Evolutionary conservation across 148 eudicot species (phyloP), one percentile per base, ranked within the genome.

Genomic region (Persicaria tinctoria): DNA sequence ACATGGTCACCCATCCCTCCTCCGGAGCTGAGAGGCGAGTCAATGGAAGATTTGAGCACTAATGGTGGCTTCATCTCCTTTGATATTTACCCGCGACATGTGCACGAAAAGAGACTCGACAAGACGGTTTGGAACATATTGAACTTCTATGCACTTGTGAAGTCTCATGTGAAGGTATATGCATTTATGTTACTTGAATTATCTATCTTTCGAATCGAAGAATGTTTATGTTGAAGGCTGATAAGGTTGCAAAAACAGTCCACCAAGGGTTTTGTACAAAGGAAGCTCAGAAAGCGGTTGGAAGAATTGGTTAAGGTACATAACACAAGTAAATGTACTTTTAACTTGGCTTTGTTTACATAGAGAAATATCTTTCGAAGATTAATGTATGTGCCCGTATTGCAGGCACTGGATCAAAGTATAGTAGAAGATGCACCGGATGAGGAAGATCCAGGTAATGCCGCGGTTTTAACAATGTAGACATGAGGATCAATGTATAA

Each of bases 51-150:
- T 46, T 82, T 90, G 77, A 80, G 88, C 46, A 93, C 93, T 80
- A 95, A 95, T 86, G 93, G 96, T 72, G 99, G 99, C 80, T 95
- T 89, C 86, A 92, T 95, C 76, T 81, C 90, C 47, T 92, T 95
- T 82, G 97, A 97, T 95, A 80, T 76, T 63, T 72, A 62, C 51
- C 91, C 99, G 55, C 94, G 99, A 57, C 97, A 95, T 74, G 96
- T 95, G 47, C 94, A 95, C 62, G 87, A 89, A 82, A 95, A 82
- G 82, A 95, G 88, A 80, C 88, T 95, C 17, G 99, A 95, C 81
- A 85, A 80, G 83, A 90, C 97, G 69, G 94, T 92, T 55, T 95
- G 97, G 99, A 90, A 83, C 83, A 76, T 95, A 80, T 90, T 90
- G 41, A 95, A 93, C 6, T 95, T 95, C 79, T 88, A 87, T 84